Base-by-base conservation (phyloP, 129 eudicot species). In the Centaurea solstitialis region DNA sequence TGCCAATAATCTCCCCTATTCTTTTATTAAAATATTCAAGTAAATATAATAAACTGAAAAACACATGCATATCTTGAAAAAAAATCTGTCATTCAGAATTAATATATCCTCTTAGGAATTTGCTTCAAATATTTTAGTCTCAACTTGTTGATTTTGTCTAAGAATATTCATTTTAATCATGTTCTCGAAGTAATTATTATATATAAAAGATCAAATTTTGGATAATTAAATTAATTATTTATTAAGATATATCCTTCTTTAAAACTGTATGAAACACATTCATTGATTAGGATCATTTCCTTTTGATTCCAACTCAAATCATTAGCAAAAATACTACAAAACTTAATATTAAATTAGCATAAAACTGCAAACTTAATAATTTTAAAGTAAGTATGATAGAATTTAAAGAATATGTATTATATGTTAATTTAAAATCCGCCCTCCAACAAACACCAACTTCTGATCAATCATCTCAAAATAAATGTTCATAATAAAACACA, bases 21-120 rank as follows among this genome's bases (percentile, higher is more conserved):
- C 18, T 50, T 50, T 57, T 5, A 57, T 57, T 57, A 57, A 17
- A 57, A 0, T 57, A n/a, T 57, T 57, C 22, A 57, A 57, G 9
- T n/a, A 5, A 57, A 17, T 17, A n/a, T 57, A 57, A 57, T 57
- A 57, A 57, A 17, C 9, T 57, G 18, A 64, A 21, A 12, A 24
- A 73, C 65, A 73, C 64, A 43, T 43, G 76, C 64, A 26, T 72
- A 40, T 72, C 22, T 21, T 40, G 62, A 43, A 20, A 75, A 76
- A 35, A 18, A 35, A 37, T 37, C 61, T 37, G 71, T 18, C 59
- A 37, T 37, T 76, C 12, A 62, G 45, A 61, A 76, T 10, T 35
- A 20, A 76, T 15, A 76, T 35, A 76, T 76, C 80, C 64, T 76
- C 80, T 62, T 62, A 38, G 59, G 59, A 35, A 76, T 76, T 76